Conservation (phyloP, 1,139 yeast species). For the Wickerhamiella pararugosa region DNA sequence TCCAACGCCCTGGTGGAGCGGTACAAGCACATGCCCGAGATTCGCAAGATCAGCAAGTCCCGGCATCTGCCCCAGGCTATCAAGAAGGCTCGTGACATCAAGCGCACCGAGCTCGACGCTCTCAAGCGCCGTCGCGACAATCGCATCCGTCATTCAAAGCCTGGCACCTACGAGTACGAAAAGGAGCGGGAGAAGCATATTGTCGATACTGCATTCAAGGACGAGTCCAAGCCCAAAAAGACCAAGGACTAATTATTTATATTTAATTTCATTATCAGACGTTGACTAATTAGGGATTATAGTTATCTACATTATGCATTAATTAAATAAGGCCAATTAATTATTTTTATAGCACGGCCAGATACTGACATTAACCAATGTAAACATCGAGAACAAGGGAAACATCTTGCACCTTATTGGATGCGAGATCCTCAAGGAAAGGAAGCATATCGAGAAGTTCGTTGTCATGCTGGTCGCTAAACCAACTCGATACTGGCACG, state of each 20-base stretch:
- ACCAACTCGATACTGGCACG: conserved; percentile 97
- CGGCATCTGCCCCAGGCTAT: conserved; percentile 77
- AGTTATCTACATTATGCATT: too few relatives aligned
- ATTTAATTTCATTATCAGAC: too few relatives aligned
- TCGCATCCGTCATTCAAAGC: conserved; percentile 60
- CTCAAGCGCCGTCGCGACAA: conserved; percentile 71
- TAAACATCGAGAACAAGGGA: conserved; percentile 59
- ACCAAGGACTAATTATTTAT: too few relatives aligned
- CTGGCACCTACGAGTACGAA: conserved; percentile 43
- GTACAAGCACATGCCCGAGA: conserved; percentile 93
- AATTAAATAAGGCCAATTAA: too few relatives aligned
- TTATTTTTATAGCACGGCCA: too few relatives aligned
- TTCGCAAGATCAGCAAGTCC: conserved; percentile 75
- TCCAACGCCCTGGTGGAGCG: conserved; percentile 84
- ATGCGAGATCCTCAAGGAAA: conserved; percentile 69
- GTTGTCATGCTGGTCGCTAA: conserved; percentile 93
- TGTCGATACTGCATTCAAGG: conserved; percentile 41
- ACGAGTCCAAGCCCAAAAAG: too few relatives aligned
- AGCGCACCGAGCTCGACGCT: conserved; percentile 54
- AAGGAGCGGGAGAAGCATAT: conserved; percentile 73
- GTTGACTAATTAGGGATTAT: too few relatives aligned
- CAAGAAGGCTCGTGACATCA: conserved; percentile 79
- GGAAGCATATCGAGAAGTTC: conserved; percentile 87
- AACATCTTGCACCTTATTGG: conserved; percentile 57
- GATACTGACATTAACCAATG: neutral